Evolutionary conservation across 192 early-diverging fungal species (phyloP).

Genomic region (Endogone sp.): DNA sequence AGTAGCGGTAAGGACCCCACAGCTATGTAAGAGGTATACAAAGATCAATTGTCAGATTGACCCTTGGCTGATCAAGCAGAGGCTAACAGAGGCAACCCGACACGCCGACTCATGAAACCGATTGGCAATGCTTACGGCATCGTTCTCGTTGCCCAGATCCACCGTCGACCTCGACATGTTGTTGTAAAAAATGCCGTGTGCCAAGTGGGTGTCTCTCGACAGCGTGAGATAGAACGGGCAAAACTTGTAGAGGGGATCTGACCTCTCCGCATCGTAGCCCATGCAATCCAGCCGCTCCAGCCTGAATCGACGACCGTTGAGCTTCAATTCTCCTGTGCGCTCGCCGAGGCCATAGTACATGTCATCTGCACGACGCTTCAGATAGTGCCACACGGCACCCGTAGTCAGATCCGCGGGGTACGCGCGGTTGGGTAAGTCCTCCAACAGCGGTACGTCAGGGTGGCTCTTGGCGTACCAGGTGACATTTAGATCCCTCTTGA

Average conservation of each 20-base stretch:
- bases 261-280: constrained; percentile 48
- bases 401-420: constrained; percentile 30
- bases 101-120: too few species aligned
- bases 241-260: constrained; percentile 60
- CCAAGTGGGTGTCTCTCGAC: constrained; percentile 11
- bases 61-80: too few species aligned
- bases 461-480: constrained; percentile 6
- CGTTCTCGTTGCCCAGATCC: constrained; percentile 44
- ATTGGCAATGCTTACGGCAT: constrained; percentile 16
- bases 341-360: constrained; percentile 53
- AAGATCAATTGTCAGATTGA: not conserved
- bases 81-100: too few species aligned
- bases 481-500: constrained; percentile 2
- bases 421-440: constrained; percentile 46
- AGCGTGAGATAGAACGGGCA: constrained; percentile 49
- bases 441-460: constrained; percentile 29
- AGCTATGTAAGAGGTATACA: constrained; percentile 17
- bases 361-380: constrained; percentile 13
- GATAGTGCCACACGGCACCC: constrained; percentile 38
- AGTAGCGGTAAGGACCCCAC: constrained; percentile 48
- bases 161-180: constrained; percentile 37
- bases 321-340: constrained; percentile 33
- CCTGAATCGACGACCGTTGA: constrained; percentile 43
- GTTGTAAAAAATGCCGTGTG: constrained; percentile 56
- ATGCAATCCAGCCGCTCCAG: constrained; percentile 49